phyloP scores from a whole-genome alignment of 2,329 filamentous ascomycete species.

The Teratosphaeria epicoccoides region DNA sequence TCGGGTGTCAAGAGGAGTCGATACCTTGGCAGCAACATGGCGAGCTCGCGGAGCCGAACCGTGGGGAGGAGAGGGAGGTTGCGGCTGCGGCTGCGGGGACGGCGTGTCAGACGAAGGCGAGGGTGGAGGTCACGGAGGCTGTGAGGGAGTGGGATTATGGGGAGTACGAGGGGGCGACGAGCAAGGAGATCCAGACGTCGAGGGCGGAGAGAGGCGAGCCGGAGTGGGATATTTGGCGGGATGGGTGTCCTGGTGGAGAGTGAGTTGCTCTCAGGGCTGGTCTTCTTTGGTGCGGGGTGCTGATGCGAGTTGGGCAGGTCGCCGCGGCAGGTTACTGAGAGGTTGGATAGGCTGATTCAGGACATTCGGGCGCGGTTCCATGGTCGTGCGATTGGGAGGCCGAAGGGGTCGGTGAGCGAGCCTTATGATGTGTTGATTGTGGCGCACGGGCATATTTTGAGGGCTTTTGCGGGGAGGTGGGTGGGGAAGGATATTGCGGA shows the following conservation, averaged over 20 bases:
- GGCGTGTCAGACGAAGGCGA: slow-evolving; percentile 26
- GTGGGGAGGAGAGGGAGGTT: slow-evolving; percentile 12
- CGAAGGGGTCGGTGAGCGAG: slow-evolving; percentile 24
- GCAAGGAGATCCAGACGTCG: slow-evolving; percentile 38
- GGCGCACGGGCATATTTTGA: slow-evolving; percentile 80
- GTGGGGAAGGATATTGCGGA: slow-evolving; percentile 60
- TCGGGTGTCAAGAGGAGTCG: slow-evolving; percentile 46
- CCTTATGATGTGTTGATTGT: slow-evolving; percentile 65
- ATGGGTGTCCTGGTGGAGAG: slow-evolving; percentile 70
- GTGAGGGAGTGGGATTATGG: slow-evolving; percentile 55
- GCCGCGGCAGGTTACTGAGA: slow-evolving; percentile 59
- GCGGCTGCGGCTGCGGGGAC: slow-evolving; percentile 19
- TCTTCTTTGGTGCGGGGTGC: too few relatives aligned
- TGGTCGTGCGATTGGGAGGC: slow-evolving; percentile 42
- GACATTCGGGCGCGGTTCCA: slow-evolving; percentile 53
- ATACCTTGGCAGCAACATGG: slow-evolving; percentile 53
- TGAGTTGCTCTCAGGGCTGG: slow-evolving; percentile 22
- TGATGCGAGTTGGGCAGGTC: slow-evolving; percentile 38
- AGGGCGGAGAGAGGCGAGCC: slow-evolving; percentile 40
- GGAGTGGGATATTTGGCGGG: slow-evolving; percentile 77
- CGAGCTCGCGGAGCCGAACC: slow-evolving; percentile 17
- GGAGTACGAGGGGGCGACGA: slow-evolving; percentile 49
- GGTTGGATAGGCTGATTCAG: slow-evolving; percentile 64
- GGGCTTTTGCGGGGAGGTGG: slow-evolving; percentile 84
- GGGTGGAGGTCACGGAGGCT: slow-evolving; percentile 40